Evolutionary conservation across 148 eudicot genomes (phyloP).

Genomic region (Camellia japonica): DNA sequence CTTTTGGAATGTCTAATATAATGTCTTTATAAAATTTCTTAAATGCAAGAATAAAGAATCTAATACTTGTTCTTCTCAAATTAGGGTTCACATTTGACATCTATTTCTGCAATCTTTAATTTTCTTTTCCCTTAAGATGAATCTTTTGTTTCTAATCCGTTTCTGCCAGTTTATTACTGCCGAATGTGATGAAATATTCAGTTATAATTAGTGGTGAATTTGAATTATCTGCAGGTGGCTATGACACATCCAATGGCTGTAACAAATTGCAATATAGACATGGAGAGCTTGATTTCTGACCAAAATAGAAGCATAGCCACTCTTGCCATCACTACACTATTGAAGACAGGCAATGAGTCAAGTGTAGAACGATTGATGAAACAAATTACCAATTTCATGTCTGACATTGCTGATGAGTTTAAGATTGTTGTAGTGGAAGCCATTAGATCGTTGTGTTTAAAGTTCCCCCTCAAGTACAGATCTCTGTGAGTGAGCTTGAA

Average conservation of each 20-base stretch:
- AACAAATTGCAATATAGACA: conserved; percentile 95
- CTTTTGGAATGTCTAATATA: not conserved
- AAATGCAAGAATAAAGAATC: not conserved
- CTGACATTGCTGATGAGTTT: conserved; percentile 98
- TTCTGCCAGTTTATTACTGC: not conserved
- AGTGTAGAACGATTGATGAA: conserved; percentile 98
- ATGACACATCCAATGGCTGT: conserved; percentile 99
- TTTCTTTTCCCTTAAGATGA: not conserved
- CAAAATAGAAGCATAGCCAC: conserved; percentile 99
- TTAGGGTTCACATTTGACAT: not conserved
- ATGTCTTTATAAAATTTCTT: not conserved
- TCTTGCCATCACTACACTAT: conserved; percentile 91
- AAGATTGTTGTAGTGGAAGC: conserved; percentile 99
- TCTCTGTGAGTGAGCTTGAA: conserved; percentile 62
- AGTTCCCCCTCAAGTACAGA: conserved; percentile 96
- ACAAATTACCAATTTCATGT: conserved; percentile 97
- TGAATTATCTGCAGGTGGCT: conserved; percentile 62
- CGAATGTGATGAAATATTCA: not conserved
- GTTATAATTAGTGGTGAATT: conserved; percentile 1
- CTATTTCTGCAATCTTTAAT: not conserved
- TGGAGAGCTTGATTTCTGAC: conserved; percentile 98
- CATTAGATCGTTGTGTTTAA: conserved; percentile 83
- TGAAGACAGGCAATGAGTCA: conserved; percentile 96
- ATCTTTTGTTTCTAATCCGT: not conserved
- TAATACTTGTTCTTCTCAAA: not conserved